These are phyloP conservation scores for Citrullus colocynthis DNA, from an alignment of 306 rosid species.

Conservation along the genomic window DNA sequence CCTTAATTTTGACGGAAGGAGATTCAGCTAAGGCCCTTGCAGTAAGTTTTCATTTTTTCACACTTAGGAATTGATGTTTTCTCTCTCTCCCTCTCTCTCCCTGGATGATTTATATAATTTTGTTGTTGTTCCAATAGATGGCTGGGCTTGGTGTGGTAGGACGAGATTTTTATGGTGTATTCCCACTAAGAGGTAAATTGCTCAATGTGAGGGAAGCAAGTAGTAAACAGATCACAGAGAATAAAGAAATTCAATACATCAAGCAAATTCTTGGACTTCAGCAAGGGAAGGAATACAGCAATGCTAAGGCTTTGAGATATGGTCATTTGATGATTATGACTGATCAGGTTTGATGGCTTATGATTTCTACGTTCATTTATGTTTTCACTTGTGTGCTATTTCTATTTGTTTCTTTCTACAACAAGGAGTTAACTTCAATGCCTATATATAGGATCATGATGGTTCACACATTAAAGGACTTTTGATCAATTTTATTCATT, in stretches of 20 bases:
- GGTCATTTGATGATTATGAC: constrained; percentile 98
- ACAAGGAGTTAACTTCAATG: neutral
- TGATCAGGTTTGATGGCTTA: constrained; percentile 60
- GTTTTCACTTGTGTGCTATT: neutral
- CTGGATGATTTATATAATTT: neutral
- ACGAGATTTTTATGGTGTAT: constrained; percentile 82
- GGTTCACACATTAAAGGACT: constrained; percentile 97
- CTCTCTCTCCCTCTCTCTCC: neutral
- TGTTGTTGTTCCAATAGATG: constrained; percentile 31
- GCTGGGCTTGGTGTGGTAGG: constrained; percentile 96
- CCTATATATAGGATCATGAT: constrained; percentile 65
- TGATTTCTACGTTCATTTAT: neutral
- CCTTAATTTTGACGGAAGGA: constrained; percentile 92
- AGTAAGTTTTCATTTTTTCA: constrained; percentile 28
- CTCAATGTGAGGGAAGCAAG: constrained; percentile 96
- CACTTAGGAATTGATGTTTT: neutral
- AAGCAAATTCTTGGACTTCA: constrained; percentile 92
- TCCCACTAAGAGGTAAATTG: constrained; percentile 83
- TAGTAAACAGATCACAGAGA: constrained; percentile 59
- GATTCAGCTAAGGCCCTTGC: constrained; percentile 99
- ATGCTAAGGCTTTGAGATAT: constrained; percentile 64
- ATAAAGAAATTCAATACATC: constrained; percentile 79
- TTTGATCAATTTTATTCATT: constrained; percentile 80
- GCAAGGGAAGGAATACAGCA: constrained; percentile 68
- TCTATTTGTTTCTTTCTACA: neutral